Evolutionary conservation across 495 filamentous ascomycete species (phyloP), one percentile per base, ranked within the genome.

Genomic region (Bryoglossum gracile): DNA sequence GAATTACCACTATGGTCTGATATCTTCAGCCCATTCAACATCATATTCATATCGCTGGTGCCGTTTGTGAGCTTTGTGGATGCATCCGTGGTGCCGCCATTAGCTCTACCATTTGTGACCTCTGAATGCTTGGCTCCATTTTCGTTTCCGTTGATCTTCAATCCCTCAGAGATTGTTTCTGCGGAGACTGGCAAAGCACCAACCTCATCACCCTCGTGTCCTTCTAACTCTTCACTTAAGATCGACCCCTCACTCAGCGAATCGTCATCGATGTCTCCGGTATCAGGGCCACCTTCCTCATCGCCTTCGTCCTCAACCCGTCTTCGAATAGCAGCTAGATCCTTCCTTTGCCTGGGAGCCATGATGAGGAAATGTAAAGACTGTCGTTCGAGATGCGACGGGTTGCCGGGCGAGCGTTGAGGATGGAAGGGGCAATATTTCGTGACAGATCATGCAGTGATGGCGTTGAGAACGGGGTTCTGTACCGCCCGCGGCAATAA

Each of bases 11-110:
- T 65, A 40, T 74, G 70, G 44, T 81, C 78, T 22, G 77, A 74
- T 35, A 92, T 69, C 48, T 76, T 82, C 45, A 96, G 62, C 23
- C 87, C 84, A 54, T 89, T 89, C 69, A 95, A 69, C 90, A 95
- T 94, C 51, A 83, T 77, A 53, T 90, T 84, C 17, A 89, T 92
- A 63, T 95, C 92, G 32, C 78, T 72, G 18, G 75, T 65, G n/a
- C 60, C 56, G 33, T 58, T 61, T 42, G 43, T 46, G 13, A 54
- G 25, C 34, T 18, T 39, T 21, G 44, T 57, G 3, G 50, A 55
- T 13, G 71, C 36, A 18, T 44, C 28, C 11, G 57, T 49, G 8
- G 51, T 10, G 17, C 14, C 41, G 23, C 33, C 56, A 19, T 50
- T 52, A 30, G 33, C 43, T 11, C 48, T 50, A 21, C 24, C 36